Base-by-base conservation (phyloP, 1,139 yeast genomes). In the Ogataea hybrid region DNA sequence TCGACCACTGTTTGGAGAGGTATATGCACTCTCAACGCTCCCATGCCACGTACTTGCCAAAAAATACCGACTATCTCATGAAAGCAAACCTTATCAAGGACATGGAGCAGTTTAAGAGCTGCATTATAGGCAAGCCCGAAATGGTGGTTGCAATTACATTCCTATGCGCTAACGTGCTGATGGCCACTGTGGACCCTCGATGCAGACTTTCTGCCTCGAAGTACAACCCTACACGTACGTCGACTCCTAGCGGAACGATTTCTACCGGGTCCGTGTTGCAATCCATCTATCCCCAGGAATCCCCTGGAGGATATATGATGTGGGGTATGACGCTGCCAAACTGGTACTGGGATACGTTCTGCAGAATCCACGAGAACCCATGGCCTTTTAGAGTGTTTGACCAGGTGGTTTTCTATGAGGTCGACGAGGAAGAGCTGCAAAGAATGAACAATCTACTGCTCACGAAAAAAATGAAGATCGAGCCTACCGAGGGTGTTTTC, bases 291-390 rank as follows among this genome's bases (percentile, higher is more conserved):
- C 58, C 71, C 1, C 65, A 66, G 38, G 70, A 67, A 39, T 59
- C 68, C 6, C 71, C 71, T 2, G 71, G 71, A 39, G 71, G 71
- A 5, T 67, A 67, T 43, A 64, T 65, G 67, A 57, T 67, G 37
- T 65, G 70, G 69, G 71, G 68, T 8, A 54, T 64, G 62, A 62
- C 65, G 5, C 52, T 64, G 29, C 70, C 70, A 14, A 63, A 59
- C 45, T 56, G 62, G 50, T 61, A 63, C 40, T 67, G 71, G 71
- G 65, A 65, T 37, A 64, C 70, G 0, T 64, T 67, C 43, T 51
- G 64, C 14, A 54, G 64, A 37, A 49, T 55, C 16, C 57, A 56
- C 25, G 58, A 54, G 4, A 50, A 51, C 12, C 71, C 71, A 9
- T 67, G 70, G 70, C 62, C 67, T 31, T 57, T 65, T 40, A 53